Evolutionary conservation across 2,329 filamentous ascomycete species (phyloP).

Genomic region (Penicillium sp.): DNA sequence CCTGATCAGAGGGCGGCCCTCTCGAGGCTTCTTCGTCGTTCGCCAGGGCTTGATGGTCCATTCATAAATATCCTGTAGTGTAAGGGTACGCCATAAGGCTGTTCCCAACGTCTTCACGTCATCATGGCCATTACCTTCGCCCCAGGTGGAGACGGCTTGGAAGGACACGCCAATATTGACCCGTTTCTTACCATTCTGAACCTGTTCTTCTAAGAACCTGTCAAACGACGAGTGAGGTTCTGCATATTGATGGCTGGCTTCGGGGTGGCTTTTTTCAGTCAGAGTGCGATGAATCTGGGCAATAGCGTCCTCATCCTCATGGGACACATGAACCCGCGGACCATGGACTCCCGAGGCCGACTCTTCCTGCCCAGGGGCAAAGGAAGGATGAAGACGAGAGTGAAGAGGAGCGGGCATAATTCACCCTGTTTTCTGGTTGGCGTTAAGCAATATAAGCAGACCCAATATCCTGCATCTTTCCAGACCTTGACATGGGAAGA

Average conservation of each 20-base stretch:
- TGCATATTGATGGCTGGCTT: conserved; percentile 19
- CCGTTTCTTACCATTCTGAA: conserved; percentile 61
- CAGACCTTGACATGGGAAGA: not conserved
- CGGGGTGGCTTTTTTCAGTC: conserved; percentile 20
- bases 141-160: conserved; percentile 70
- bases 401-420: conserved; percentile 31
- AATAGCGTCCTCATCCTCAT: conserved; percentile 32
- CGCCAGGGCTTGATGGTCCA: conserved; percentile 51
- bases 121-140: conserved; percentile 60
- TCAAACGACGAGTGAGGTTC: conserved; percentile 62
- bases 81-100: conserved; percentile 72
- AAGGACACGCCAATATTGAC: conserved; percentile 74
- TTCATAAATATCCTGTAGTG: conserved; percentile 66
- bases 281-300: conserved; percentile 33
- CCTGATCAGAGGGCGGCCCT: conserved; percentile 56
- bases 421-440: conserved; percentile 2
- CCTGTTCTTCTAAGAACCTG: conserved; percentile 67
- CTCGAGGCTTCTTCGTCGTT: conserved; percentile 42
- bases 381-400: conserved; percentile 23
- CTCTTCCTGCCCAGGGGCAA: conserved; percentile 21
- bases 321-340: conserved; percentile 28
- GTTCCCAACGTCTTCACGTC: conserved; percentile 68
- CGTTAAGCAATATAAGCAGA: not conserved
- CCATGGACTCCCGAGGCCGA: conserved; percentile 10
- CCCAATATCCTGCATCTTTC: not conserved